These are phyloP conservation scores for Acarospora socialis DNA, from an alignment of 2,329 filamentous ascomycete genomes.

Conservation along the genomic window DNA sequence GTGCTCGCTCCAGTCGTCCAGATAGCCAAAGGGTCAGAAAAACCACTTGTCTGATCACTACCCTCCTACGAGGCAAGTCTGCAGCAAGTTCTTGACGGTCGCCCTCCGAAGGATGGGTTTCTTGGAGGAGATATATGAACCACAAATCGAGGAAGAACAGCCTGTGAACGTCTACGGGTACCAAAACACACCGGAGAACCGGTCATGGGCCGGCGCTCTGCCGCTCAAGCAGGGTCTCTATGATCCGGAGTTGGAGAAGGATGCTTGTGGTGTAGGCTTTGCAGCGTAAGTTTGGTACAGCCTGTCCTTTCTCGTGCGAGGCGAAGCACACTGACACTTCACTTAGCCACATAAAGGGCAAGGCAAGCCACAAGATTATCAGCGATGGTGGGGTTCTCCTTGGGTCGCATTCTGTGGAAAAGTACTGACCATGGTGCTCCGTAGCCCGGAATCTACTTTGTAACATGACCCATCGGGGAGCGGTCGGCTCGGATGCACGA, in stretches of 20 bases:
- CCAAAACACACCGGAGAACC: constrained; percentile 61
- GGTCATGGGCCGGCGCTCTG: constrained; percentile 87
- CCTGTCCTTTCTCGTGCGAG: constrained; percentile 7
- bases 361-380: constrained; percentile 93
- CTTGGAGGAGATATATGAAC: constrained; percentile 32
- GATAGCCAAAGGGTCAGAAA: no score
- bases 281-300: constrained; percentile 56
- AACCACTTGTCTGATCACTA: no score
- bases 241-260: constrained; percentile 89
- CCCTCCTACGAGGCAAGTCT: no score
- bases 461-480: constrained; percentile 99
- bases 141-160: constrained; percentile 33
- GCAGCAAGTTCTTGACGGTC: constrained; percentile 23
- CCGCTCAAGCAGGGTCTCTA: constrained; percentile 98
- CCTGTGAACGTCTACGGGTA: constrained; percentile 62
- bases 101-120: constrained; percentile 37
- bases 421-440: constrained; percentile 21
- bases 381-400: constrained; percentile 64
- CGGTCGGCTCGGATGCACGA: constrained; percentile 91
- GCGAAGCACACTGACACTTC: constrained; percentile 13
- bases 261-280: constrained; percentile 99
- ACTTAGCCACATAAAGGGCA: constrained; percentile 85
- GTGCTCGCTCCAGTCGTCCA: no score
- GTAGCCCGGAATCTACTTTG: constrained; percentile 82
- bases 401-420: neutral